Conservation (phyloP, 805 yeast species). For the Nakazawaea molendinolei region DNA sequence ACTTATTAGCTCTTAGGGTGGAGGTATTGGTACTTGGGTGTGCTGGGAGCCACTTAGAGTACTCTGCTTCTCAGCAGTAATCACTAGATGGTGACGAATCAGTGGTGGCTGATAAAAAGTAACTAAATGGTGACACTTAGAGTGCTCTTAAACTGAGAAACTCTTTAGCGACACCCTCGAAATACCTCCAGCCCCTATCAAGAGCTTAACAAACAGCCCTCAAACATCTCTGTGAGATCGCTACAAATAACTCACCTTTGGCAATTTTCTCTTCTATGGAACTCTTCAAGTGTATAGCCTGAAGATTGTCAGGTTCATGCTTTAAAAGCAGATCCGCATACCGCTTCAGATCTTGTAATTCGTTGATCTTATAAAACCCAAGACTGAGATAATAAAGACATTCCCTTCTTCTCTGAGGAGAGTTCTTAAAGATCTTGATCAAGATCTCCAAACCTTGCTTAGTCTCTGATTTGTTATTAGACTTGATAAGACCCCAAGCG, state of each 20-base stretch:
- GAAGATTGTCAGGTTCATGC: constrained; percentile 81
- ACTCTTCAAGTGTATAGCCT: constrained; percentile 63
- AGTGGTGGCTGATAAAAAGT: too few relatives aligned
- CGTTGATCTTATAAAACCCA: constrained; percentile 86
- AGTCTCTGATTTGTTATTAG: constrained; percentile 55
- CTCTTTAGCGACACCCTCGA: too few relatives aligned
- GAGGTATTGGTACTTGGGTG: too few relatives aligned
- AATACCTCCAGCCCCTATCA: too few relatives aligned
- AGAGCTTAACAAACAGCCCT: too few relatives aligned
- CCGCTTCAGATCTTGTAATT: constrained; percentile 76
- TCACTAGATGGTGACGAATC: too few relatives aligned
- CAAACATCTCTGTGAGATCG: too few relatives aligned
- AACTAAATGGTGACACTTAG: too few relatives aligned
- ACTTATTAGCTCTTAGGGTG: too few relatives aligned
- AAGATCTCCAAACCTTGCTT: constrained; percentile 74
- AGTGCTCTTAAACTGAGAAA: too few relatives aligned
- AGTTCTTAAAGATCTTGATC: constrained; percentile 62
- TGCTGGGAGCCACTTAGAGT: too few relatives aligned
- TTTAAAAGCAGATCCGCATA: constrained; percentile 72
- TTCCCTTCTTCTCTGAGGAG: constrained; percentile 81
- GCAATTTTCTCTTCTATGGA: constrained; percentile 82
- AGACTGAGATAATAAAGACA: constrained; percentile 81
- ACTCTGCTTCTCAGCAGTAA: too few relatives aligned
- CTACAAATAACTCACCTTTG: constrained; percentile 27
- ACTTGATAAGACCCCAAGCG: constrained; percentile 93